Evolutionary conservation across 2,329 filamentous ascomycete genomes (phyloP).

Genomic region (Escovopsis sp.): DNA sequence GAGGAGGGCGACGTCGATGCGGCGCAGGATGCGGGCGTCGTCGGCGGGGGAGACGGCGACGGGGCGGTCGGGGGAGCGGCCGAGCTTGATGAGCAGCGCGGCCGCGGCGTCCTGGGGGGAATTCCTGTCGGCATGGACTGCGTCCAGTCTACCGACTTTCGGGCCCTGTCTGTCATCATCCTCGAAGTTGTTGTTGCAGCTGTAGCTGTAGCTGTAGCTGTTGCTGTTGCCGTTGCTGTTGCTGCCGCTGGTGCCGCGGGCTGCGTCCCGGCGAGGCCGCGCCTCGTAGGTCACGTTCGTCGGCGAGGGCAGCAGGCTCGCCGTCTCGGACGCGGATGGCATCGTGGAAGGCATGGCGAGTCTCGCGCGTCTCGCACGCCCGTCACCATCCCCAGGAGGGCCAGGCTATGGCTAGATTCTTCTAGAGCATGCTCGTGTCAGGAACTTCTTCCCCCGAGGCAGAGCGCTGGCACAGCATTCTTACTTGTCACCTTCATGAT

Average conservation of each 20-base stretch:
- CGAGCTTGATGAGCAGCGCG: conserved; percentile 27
- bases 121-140: too few species aligned
- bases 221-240: too few species aligned
- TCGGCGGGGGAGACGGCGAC: conserved; percentile 18
- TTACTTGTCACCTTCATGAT: too few species aligned
- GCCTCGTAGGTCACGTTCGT: conserved; percentile 11
- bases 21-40: conserved; percentile 19
- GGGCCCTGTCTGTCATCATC: background rate
- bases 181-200: too few species aligned
- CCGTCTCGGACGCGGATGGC: background rate
- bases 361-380: too few species aligned
- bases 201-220: too few species aligned
- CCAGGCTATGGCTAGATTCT: too few species aligned
- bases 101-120: conserved; percentile 27
- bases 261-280: conserved; percentile 10
- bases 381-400: too few species aligned
- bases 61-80: conserved; percentile 18
- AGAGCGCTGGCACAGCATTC: too few species aligned
- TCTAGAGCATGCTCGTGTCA: too few species aligned
- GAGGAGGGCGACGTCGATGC: conserved; percentile 25
- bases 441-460: too few species aligned
- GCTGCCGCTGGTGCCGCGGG: conserved; percentile 4
- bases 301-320: conserved; percentile 1
- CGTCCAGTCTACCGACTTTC: too few species aligned
- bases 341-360: conserved; percentile 3